A percentile compares a stretch with the other conserved stretches of the same genome.
phyloP scores from a whole-genome alignment of 768 basidiomycete genomes.

The Grammothele lineata region DNA sequence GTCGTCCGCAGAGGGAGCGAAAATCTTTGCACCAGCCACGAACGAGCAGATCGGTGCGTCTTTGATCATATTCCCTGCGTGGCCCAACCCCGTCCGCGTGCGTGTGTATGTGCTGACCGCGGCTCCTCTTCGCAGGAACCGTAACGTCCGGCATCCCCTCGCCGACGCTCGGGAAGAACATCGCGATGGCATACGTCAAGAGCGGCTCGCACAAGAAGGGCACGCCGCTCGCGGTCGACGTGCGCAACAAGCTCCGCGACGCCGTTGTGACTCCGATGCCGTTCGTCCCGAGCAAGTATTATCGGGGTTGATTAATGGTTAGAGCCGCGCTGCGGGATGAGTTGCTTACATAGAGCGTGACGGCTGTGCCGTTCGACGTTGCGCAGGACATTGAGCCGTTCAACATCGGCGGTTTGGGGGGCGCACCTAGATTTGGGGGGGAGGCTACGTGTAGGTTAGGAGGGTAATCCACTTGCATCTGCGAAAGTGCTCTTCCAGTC shows the following conservation, averaged over 20 bases:
- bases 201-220: constrained; percentile 88
- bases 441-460: too few species aligned
- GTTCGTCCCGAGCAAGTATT: constrained; percentile 82
- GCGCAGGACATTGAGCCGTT: too few species aligned
- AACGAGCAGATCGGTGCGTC: constrained; percentile 58
- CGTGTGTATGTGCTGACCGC: too few species aligned
- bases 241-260: constrained; percentile 74
- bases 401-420: too few species aligned
- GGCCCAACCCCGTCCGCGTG: too few species aligned
- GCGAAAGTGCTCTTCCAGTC: too few species aligned
- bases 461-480: too few species aligned
- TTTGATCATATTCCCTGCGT: not conserved
- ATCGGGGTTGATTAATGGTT: constrained; percentile 60
- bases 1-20: constrained; percentile 71
- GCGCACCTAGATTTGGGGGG: too few species aligned
- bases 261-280: constrained; percentile 83
- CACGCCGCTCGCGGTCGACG: constrained; percentile 78
- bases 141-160: constrained; percentile 97
- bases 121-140: constrained; percentile 42
- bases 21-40: constrained; percentile 55
- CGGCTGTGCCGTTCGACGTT: too few species aligned
- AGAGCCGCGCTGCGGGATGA: not conserved
- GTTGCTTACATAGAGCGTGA: too few species aligned
- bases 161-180: constrained; percentile 83
- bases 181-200: constrained; percentile 92